Percentiles rank a stretch among this genome's conserved stretches.
Conservation (phyloP, 306 rosid genomes). For the Benincasa hispida region DNA sequence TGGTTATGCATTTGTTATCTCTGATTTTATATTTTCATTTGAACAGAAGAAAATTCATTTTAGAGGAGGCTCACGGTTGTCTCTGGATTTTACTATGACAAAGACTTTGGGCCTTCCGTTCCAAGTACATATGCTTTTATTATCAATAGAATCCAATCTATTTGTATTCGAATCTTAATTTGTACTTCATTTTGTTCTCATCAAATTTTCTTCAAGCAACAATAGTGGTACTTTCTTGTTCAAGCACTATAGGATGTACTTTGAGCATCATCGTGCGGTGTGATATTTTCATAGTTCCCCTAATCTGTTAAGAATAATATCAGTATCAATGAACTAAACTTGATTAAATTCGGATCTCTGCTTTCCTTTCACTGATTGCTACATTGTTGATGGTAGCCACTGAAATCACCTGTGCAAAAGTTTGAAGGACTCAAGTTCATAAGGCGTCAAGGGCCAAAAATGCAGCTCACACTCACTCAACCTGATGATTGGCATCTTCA, state of each 20-base stretch:
- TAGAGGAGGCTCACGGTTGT: neutral
- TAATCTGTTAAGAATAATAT: no score
- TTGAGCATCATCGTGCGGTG: neutral
- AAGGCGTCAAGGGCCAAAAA: slow-evolving; percentile 23
- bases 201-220: neutral
- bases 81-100: slow-evolving; percentile 20
- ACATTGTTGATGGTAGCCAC: slow-evolving; percentile 9
- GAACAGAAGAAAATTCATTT: neutral
- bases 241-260: neutral
- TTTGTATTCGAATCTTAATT: neutral
- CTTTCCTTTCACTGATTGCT: neutral
- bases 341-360: slow-evolving; percentile 6
- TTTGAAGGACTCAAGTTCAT: slow-evolving; percentile 17
- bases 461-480: slow-evolving; percentile 67
- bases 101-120: slow-evolving; percentile 24
- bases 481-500: slow-evolving; percentile 97
- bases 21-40: slow-evolving; percentile 1
- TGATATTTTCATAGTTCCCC: neutral
- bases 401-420: slow-evolving; percentile 15
- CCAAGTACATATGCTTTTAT: slow-evolving; percentile 18
- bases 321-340: neutral
- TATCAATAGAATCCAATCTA: neutral
- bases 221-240: neutral
- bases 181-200: neutral
- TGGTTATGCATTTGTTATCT: neutral